Evolutionary conservation across 331 rosid species (phyloP).

Genomic region (Acacia pycnantha): DNA sequence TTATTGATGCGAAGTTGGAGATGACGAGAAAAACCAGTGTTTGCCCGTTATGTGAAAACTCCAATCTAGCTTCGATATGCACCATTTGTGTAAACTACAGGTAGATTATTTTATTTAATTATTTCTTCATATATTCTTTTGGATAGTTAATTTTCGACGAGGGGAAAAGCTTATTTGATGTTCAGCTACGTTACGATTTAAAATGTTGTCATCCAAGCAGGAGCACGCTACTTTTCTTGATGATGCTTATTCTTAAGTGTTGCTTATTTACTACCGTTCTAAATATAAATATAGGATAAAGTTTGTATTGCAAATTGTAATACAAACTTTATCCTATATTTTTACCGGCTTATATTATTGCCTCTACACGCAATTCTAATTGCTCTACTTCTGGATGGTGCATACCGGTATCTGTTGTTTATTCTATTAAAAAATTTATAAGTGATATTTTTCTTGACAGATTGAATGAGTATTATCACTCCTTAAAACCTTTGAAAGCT

Average conservation of each 20-base stretch:
- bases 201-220: not conserved
- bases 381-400: not conserved
- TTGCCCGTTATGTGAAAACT: slow-evolving; percentile 81
- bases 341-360: not conserved
- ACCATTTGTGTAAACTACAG: slow-evolving; percentile 78
- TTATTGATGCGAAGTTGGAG: slow-evolving; percentile 31
- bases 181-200: slow-evolving; percentile 4
- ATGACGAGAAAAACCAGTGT: slow-evolving; percentile 62
- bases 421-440: not conserved
- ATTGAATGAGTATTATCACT: slow-evolving; percentile 55
- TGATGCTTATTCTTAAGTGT: not conserved
- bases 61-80: slow-evolving; percentile 78
- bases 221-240: not conserved
- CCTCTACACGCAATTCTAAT: not conserved
- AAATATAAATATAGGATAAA: no score
- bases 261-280: not conserved
- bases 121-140: not conserved
- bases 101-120: slow-evolving; percentile 29
- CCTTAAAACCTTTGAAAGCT: slow-evolving; percentile 57
- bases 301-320: no score
- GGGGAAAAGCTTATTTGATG: not conserved
- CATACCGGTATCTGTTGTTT: not conserved
- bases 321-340: no score
- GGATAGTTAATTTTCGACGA: not conserved
- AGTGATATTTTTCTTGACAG: slow-evolving; percentile 40